Evolutionary conservation across 352 stramenopile species (phyloP), one percentile per base, ranked within the genome.

Genomic region (Pseudoperonospora humuli): DNA sequence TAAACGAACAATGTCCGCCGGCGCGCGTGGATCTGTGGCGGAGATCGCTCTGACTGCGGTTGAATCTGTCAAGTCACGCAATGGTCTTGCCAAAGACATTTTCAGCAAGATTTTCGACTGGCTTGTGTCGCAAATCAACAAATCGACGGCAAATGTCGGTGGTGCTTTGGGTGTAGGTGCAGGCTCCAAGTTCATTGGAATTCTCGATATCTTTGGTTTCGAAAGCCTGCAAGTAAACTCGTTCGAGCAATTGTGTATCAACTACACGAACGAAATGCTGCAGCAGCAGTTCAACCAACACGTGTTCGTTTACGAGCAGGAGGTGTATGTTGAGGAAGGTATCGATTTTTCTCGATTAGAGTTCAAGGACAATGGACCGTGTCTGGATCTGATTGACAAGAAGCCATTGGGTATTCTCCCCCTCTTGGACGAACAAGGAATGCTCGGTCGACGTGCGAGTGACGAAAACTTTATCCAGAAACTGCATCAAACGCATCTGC

Each of bases 181-280:
- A 3, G 59, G 73, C 4, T 63, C 64, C 18, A 84, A 77, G 34
- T 92, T 96, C 45, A 97, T 98, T 64, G 89, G 91, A 45, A 95
- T 98, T 29, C 63, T 98, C 31, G 95, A 98, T 69, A 98, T 98
- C 37, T 98, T 98, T 62, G 93, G 95, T 3, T 98, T 98, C 59
- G 95, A 98, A 66, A 91, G 73, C 28, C 81, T 98, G 42, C 72
- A 96, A 51, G 66, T 84, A 21, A 95, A 95, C 58, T 96, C 83
- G 14, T 97, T 97, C 40, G 91, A 97, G 65, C 95, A 98, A 50
- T 69, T 97, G 8, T 97, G 91, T 56, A 97, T 97, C 65, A 97
- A 97, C 67, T 97, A 95, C 63, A 96, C 84, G 33, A 97, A 97
- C 58, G 91, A 97, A 57, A 97, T 96, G 86, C 65, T 97, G 6